These are phyloP conservation scores for Sclerotinia sclerotiorum DNA, from an alignment of 2,329 filamentous ascomycete species.

Conservation along the genomic window DNA sequence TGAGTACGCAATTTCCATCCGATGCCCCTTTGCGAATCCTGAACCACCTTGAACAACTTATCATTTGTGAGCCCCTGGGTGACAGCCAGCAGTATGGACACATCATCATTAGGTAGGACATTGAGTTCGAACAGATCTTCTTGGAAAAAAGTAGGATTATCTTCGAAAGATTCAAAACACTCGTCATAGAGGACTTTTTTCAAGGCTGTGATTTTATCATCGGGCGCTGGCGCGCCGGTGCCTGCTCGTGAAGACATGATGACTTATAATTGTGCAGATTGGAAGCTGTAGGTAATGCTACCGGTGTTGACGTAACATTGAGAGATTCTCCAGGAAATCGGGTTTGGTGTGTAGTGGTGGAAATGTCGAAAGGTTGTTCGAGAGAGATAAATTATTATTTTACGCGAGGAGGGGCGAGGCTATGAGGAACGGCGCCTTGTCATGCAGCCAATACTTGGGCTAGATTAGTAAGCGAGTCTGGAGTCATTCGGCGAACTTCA, in stretches of 20 bases:
- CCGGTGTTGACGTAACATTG: conserved; percentile 31
- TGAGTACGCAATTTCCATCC: conserved; percentile 59
- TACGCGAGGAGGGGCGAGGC: conserved; percentile 23
- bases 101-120: conserved; percentile 57
- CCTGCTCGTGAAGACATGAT: conserved; percentile 19
- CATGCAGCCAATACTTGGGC: neutral
- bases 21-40: conserved; percentile 45
- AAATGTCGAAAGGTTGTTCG: neutral
- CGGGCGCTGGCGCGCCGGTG: neutral
- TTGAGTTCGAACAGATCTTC: conserved; percentile 57
- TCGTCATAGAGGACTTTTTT: conserved; percentile 37
- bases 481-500: neutral
- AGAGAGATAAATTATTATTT: conserved; percentile 23
- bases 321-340: conserved; percentile 11
- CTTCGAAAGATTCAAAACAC: conserved; percentile 30
- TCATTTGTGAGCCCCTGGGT: conserved; percentile 60
- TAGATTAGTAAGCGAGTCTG: conserved; percentile 13
- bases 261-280: neutral
- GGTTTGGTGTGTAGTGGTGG: neutral
- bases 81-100: conserved; percentile 54
- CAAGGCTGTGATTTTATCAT: conserved; percentile 32
- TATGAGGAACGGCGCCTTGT: conserved; percentile 16
- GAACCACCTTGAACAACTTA: conserved; percentile 56
- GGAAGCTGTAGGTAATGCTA: conserved; percentile 28
- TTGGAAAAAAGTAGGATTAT: conserved; percentile 52